Conservation (phyloP, 2,329 filamentous ascomycete species). For the Aspergillus terreus region DNA sequence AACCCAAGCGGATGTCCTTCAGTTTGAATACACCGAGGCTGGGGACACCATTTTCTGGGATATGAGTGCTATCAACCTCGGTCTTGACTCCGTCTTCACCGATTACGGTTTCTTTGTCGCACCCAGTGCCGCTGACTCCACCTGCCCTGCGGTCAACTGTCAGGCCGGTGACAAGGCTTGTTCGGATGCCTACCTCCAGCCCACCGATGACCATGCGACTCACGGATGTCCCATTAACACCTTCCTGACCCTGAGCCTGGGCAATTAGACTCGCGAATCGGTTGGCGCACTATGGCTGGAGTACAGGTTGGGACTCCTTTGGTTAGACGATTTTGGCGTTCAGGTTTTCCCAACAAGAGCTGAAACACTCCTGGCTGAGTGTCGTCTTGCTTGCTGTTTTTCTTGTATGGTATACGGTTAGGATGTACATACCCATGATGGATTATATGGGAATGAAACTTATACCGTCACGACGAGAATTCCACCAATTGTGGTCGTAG, state of each 20-base stretch:
- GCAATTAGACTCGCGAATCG: background rate
- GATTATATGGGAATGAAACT: too few species aligned
- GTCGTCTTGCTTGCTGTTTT: too few species aligned
- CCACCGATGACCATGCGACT: slow-evolving; percentile 31
- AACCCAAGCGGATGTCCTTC: slow-evolving; percentile 17
- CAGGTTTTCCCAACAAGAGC: too few species aligned
- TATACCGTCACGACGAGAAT: too few species aligned
- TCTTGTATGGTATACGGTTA: too few species aligned
- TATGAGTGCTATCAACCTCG: slow-evolving; percentile 38
- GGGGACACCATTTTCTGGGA: slow-evolving; percentile 37
- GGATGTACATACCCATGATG: too few species aligned
- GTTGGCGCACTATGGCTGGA: background rate
- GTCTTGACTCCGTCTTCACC: slow-evolving; percentile 28
- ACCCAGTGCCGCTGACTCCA: slow-evolving; percentile 19
- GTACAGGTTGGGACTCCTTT: background rate
- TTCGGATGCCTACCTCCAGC: slow-evolving; percentile 32
- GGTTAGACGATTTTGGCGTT: background rate
- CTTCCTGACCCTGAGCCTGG: slow-evolving; percentile 23
- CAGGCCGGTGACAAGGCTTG: slow-evolving; percentile 29
- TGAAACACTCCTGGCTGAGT: too few species aligned
- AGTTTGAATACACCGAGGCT: slow-evolving; percentile 38
- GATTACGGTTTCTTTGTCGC: slow-evolving; percentile 28
- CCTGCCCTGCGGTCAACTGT: slow-evolving; percentile 29
- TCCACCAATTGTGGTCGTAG: too few species aligned
- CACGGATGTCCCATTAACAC: slow-evolving; percentile 26